Base-by-base conservation (phyloP, 257 asterid species). In the Nicotiana paniculata region DNA sequence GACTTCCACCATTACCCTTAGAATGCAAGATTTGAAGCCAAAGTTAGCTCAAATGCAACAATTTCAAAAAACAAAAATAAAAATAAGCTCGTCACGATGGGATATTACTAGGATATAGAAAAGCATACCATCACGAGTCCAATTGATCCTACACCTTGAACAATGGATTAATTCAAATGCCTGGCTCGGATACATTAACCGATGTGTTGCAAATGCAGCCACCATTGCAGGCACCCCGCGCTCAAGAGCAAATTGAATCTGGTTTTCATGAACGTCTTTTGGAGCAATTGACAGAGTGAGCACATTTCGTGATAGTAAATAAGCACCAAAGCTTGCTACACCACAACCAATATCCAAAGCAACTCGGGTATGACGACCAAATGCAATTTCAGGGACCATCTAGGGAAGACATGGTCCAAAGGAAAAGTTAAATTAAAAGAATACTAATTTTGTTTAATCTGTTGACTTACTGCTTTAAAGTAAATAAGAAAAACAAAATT, bases 191-290 rank as follows among this genome's bases (percentile, higher is more conserved):
- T 93, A 92, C 77, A 90, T 90, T 70, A 93, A 87, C 17, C 97
- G 92, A 48, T 87, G 86, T 2, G 98, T 92, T 28, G 96, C 88
- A 67, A 95, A 91, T 76, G 98, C 95, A 0, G 98, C 91, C 55
- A 93, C 95, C 98, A 93, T 93, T 54, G 98, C 98, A 67, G 97
- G 98, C 61, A 93, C 95, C 2, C 98, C 98, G 21, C 98, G 95
- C 82, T 95, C 98, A 85, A 95, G 97, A 17, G 98, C 98, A 85
- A 95, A 93, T 72, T 95, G 98, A 77, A 95, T 95, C 90, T 93
- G 98, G 89, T 95, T 95, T 85, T 93, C 97, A 78, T 92, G 97
- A 84, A 92, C 97, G 54, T 91, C 98, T 90, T 95, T 95, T 30
- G 98, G 97, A 80, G 98, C 98, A 37, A 95, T 87, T 32, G 98